Evolutionary conservation across 1,284 basidiomycete species (phyloP).

Genomic region (Ustilago trichophora): DNA sequence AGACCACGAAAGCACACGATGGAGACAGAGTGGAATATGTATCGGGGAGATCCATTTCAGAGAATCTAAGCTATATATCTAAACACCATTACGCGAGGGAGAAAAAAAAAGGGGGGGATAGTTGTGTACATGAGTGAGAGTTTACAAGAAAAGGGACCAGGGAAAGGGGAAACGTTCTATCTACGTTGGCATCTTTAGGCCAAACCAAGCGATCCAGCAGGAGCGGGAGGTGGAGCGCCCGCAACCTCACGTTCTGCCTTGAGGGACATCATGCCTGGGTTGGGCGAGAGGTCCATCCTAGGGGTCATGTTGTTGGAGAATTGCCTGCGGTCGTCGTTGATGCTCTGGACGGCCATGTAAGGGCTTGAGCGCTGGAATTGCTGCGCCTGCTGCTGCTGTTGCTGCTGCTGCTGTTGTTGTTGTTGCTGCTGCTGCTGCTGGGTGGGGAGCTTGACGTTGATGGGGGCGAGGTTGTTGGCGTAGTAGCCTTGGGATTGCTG

Average conservation of each 20-base stretch:
- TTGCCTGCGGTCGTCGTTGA: conserved; percentile 18
- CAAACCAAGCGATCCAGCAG: conserved; percentile 38
- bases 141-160: too few species aligned
- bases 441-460: conserved; percentile 17
- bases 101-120: not conserved
- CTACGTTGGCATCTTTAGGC: conserved; percentile 16
- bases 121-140: conserved; percentile 25
- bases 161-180: too few species aligned
- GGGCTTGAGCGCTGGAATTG: conserved; percentile 22
- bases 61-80: conserved; percentile 15
- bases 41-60: too few species aligned
- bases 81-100: conserved; percentile 37
- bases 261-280: conserved; percentile 17
- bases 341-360: conserved; percentile 20
- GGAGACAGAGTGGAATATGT: not conserved
- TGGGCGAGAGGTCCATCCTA: conserved; percentile 22
- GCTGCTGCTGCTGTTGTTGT: too few species aligned
- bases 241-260: conserved; percentile 27
- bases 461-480: conserved; percentile 23
- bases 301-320: conserved; percentile 30
- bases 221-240: conserved; percentile 16
- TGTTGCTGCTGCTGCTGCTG: conserved; percentile 5
- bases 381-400: conserved; percentile 13
- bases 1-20: too few species aligned
- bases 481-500: conserved; percentile 20